phyloP scores from a whole-genome alignment of 768 basidiomycete species.

The Xanthoconium purpureum region DNA sequence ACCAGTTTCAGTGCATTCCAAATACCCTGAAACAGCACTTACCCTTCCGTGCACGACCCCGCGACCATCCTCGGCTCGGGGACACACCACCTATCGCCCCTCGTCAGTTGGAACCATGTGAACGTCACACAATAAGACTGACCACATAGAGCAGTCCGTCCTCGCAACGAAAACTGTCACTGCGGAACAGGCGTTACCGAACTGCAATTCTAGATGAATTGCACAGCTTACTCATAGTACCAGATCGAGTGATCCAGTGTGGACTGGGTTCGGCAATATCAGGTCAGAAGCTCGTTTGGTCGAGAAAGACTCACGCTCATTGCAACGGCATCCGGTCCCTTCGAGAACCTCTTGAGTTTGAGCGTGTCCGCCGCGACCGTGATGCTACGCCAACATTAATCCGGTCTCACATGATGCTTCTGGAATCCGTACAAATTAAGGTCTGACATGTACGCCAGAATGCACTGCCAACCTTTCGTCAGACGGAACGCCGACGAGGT shows the following conservation, averaged over 20 bases:
- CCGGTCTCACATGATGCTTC: neutral
- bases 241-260: constrained; percentile 77
- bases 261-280: constrained; percentile 32
- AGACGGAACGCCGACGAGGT: neutral
- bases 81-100: constrained; percentile 53
- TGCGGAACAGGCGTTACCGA: constrained; percentile 26
- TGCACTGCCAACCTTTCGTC: constrained; percentile 49
- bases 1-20: constrained; percentile 8
- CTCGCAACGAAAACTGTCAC: constrained; percentile 71
- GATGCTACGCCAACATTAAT: constrained; percentile 44
- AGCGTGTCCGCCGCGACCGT: constrained; percentile 50
- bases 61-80: constrained; percentile 62
- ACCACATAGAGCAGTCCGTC: constrained; percentile 82
- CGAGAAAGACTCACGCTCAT: constrained; percentile 55
- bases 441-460: constrained; percentile 77
- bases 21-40: constrained; percentile 22
- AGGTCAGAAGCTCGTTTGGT: constrained; percentile 1
- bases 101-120: neutral
- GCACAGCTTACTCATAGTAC: constrained; percentile 62
- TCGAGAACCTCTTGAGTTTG: constrained; percentile 47
- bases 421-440: constrained; percentile 59
- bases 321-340: constrained; percentile 47
- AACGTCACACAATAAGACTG: constrained; percentile 20
- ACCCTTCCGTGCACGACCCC: constrained; percentile 72
- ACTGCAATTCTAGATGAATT: neutral